Base-by-base conservation (phyloP, 306 rosid species). In the Cucumis sativus region DNA sequence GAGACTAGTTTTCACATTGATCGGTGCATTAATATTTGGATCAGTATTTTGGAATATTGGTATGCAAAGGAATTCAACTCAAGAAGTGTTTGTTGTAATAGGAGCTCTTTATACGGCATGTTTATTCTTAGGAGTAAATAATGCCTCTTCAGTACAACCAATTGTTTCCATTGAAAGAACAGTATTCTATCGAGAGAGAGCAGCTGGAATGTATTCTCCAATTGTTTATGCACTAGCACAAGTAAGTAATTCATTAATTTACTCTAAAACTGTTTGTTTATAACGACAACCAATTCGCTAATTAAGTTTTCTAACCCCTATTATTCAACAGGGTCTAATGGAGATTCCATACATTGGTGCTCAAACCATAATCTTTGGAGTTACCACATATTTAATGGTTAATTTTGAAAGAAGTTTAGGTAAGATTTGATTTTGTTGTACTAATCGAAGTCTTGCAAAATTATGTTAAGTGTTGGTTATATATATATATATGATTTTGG, bases 151-250 rank as follows among this genome's bases (percentile, higher is more conserved):
- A 28, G 98, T 93, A 30, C 98, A 93, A 75, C 97, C 98, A 23
- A 83, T 93, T 80, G 89, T 93, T 87, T 93, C 97, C 25, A 93
- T 93, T 75, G 97, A 89, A 85, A 93, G 97, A 83, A 87, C 97
- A 30, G 98, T 93, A 8, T 93, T 93, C 69, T 93, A 93, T 63
- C 85, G 97, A 58, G 97, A 93, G 80, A 91, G 75, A 83, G 96
- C 98, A 55, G 93, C 97, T 43, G 97, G 97, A 84, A 91, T 91
- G 97, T 93, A 88, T 81, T 89, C 97, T 80, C 93, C 98, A 40
- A 72, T 91, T 21, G 85, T 97, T 37, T 89, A 93, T 84, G 97
- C 96, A 10, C 75, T 83, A 16, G 92, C 97, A 72, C 97, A 93
- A 88, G 97, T 82, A 87, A 82, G 3, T 45, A 11, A 33, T 33